Evolutionary conservation across 768 basidiomycete genomes (phyloP).

Genomic region (Mycena galopus): DNA sequence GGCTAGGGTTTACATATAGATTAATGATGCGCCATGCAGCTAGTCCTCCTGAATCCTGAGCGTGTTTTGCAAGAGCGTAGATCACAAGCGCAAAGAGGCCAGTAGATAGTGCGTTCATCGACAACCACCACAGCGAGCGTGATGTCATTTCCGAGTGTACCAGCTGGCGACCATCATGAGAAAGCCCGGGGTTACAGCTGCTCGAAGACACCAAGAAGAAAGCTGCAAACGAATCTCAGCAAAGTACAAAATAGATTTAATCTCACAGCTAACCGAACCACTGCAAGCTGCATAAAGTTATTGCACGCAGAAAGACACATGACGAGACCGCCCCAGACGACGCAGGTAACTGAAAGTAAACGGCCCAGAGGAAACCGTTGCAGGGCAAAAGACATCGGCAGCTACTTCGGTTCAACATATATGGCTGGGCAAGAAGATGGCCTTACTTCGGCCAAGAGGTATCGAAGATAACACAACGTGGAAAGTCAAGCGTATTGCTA

Average conservation of each 20-base stretch:
- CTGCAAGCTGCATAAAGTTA: conserved; percentile 22
- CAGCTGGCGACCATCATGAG: conserved; percentile 17
- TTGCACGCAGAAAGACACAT: conserved; percentile 24
- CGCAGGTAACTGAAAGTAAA: conserved; percentile 21
- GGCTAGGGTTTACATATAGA: not conserved
- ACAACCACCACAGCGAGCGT: conserved; percentile 16
- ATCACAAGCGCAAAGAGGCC: conserved; percentile 17
- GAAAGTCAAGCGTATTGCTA: conserved; percentile 32
- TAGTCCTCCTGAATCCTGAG: conserved; percentile 21
- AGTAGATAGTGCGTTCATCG: conserved; percentile 20
- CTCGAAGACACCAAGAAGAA: conserved; percentile 12
- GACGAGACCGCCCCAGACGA: conserved; percentile 10
- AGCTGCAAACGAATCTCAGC: not conserved
- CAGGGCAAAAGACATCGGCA: conserved; percentile 23
- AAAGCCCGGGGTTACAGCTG: conserved; percentile 18
- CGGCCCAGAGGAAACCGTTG: conserved; percentile 27
- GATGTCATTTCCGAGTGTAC: conserved; percentile 27
- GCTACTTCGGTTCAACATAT: not conserved
- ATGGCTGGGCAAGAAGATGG: not conserved
- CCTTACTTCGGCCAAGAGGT: conserved; percentile 21
- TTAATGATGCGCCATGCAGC: conserved; percentile 26
- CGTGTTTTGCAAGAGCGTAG: conserved; percentile 21
- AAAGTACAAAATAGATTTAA: not conserved
- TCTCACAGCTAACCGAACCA: not conserved
- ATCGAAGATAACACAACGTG: conserved; percentile 21